Evolutionary conservation across 83 land plant genomes (phyloP), one percentile per base, ranked within the genome.

Genomic region (Thuja plicata): DNA sequence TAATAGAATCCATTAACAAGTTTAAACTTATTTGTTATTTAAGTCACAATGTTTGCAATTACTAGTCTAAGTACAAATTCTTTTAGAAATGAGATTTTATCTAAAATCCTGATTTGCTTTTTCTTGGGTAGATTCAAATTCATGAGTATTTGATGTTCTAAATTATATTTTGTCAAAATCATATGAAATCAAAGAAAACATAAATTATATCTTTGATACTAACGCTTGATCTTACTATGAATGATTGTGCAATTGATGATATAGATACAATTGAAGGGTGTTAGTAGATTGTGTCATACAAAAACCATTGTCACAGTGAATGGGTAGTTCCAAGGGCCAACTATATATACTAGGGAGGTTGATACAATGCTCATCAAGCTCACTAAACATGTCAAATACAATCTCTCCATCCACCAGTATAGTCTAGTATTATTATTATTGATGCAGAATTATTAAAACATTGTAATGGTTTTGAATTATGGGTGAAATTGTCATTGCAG

Each of bases 271-370:
- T 78, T 48, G 91, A 92, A 85, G 87, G 94, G 92, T 82, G 78
- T 79, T 9, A 93, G 92, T 0, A 88, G 92, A 71, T 74, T 96
- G 3, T 95, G 98, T 85, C 73, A 91, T 54, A 88, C 90, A 73
- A 95, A 93, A 86, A 89, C 93, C 34, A 91, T 95, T 30, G 94
- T 93, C 8, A 93, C 95, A 3, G 98, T 95, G 55, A 96, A 96
- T 80, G 98, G 98, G 15, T n/a, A 90, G 90, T 96, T 94, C 87
- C 98, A 97, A 0, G 98, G 98, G 19, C 98, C 98, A 46, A 95
- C 94, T 9, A 84, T 95, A 3, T 90, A 93, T 38, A 96, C 92
- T 27, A 90, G 93, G 85, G 97, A 96, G 71, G 96, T 87, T 45
- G 98, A 96, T 48, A 93, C 62, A 1, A 91, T 96, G 71, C 88